These are phyloP conservation scores for Blastobotrys attinorum DNA, from an alignment of 805 yeast genomes.

Conservation along the genomic window DNA sequence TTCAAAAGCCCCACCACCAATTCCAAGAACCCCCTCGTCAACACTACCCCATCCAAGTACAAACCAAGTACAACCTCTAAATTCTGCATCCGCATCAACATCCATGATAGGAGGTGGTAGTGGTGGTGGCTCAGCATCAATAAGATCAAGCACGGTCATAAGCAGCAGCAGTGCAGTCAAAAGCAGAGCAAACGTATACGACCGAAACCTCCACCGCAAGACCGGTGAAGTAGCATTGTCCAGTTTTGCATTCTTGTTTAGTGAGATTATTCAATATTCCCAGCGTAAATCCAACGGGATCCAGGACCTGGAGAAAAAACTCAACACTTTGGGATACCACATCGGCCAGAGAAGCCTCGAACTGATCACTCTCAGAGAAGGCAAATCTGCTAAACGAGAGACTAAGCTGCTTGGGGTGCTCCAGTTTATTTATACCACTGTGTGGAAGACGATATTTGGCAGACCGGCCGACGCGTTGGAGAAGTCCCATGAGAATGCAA, in stretches of 20 bases:
- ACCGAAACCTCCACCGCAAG: constrained; percentile 58
- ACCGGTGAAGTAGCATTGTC: constrained; percentile 60
- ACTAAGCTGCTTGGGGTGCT: constrained; percentile 55
- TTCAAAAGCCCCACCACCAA: constrained; percentile 28
- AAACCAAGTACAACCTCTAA: constrained; percentile 5
- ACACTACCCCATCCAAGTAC: constrained; percentile 22
- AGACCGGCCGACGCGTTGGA: constrained; percentile 68
- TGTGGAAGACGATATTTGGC: constrained; percentile 73
- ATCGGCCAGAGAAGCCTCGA: constrained; percentile 70
- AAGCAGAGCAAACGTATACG: constrained; percentile 42
- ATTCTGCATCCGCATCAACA: not conserved
- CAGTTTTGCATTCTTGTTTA: constrained; percentile 59
- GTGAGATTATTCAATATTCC: constrained; percentile 61
- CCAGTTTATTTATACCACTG: constrained; percentile 61
- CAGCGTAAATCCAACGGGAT: constrained; percentile 45
- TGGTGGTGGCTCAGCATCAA: no score
- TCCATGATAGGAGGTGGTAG: no score
- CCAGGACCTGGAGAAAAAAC: constrained; percentile 52
- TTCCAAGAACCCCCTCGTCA: constrained; percentile 31
- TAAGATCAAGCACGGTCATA: not conserved
- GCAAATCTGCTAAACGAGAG: constrained; percentile 59
- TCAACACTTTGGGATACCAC: constrained; percentile 69
- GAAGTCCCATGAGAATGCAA: constrained; percentile 57
- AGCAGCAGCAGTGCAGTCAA: constrained; percentile 1
- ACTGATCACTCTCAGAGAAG: constrained; percentile 59